Evolutionary conservation across 495 filamentous ascomycete genomes (phyloP).

Genomic region (Rhizodiscina lignyota): DNA sequence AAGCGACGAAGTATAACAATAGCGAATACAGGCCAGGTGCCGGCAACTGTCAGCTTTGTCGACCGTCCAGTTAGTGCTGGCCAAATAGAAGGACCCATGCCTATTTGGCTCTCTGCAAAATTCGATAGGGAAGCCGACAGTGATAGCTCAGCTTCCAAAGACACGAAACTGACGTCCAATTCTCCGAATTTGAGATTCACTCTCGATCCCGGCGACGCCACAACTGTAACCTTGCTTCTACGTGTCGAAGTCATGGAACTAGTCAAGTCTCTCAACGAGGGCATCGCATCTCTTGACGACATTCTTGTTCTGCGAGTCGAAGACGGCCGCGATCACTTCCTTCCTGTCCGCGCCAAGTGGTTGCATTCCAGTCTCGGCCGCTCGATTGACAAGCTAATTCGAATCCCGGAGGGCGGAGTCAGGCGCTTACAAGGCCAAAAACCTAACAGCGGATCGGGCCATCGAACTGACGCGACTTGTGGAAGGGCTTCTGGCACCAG

Average conservation of each 20-base stretch:
- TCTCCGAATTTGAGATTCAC: too few species aligned
- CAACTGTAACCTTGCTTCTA: slow-evolving; percentile 47
- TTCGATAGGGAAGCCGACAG: slow-evolving; percentile 33
- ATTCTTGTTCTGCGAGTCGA: slow-evolving; percentile 78
- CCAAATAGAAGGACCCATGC: slow-evolving; percentile 22
- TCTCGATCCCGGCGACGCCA: slow-evolving; percentile 72
- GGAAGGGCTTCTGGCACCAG: slow-evolving; percentile 1
- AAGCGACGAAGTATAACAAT: slow-evolving; percentile 55
- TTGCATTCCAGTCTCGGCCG: slow-evolving; percentile 67
- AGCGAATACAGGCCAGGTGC: slow-evolving; percentile 74
- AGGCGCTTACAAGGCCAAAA: slow-evolving; percentile 33
- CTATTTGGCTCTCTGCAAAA: slow-evolving; percentile 50
- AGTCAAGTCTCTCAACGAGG: slow-evolving; percentile 58
- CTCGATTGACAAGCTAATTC: slow-evolving; percentile 66
- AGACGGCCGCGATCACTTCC: slow-evolving; percentile 79
- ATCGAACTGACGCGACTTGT: neutral
- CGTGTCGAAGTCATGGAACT: slow-evolving; percentile 43
- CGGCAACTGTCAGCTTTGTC: slow-evolving; percentile 59
- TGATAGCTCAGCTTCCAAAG: neutral
- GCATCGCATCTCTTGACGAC: slow-evolving; percentile 51
- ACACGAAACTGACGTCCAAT: slow-evolving; percentile 18
- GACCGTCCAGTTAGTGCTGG: slow-evolving; percentile 41
- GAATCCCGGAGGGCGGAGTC: slow-evolving; percentile 63
- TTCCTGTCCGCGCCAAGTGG: slow-evolving; percentile 66
- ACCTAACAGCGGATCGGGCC: slow-evolving; percentile 21